A percentile compares a stretch with the other conserved stretches of the same genome.
These are phyloP conservation scores for Rhodocollybia butyracea DNA, from an alignment of 768 basidiomycete species.

Conservation along the genomic window DNA sequence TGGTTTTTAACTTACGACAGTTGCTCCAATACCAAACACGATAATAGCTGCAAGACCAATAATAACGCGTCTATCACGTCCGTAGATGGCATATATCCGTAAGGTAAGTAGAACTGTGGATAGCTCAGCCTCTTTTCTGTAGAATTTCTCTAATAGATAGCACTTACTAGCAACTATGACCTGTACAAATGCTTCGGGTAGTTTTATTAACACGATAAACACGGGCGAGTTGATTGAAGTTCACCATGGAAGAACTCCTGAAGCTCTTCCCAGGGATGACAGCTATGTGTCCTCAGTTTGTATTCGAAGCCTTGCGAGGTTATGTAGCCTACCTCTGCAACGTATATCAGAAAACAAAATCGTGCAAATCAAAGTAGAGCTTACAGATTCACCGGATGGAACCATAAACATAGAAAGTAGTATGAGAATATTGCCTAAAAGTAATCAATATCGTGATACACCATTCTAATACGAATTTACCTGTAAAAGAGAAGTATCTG, in stretches of 20 bases:
- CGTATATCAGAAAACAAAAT: background rate
- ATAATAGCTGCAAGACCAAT: background rate
- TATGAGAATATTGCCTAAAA: conserved; percentile 1
- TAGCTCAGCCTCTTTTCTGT: background rate
- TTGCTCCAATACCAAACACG: background rate
- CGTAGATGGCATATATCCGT: background rate
- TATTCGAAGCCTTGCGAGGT: background rate
- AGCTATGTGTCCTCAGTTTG: background rate
- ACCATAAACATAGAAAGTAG: conserved; percentile 2
- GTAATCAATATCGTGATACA: too few relatives aligned
- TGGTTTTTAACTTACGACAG: background rate
- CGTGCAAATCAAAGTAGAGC: background rate
- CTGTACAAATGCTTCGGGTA: background rate
- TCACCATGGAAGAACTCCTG: background rate
- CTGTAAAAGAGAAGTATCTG: conserved; percentile 1
- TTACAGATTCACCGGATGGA: background rate
- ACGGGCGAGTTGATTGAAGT: too few relatives aligned
- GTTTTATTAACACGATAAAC: background rate
- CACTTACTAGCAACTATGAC: conserved; percentile 1
- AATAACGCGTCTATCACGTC: background rate
- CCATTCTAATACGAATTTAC: too few relatives aligned
- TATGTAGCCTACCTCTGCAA: background rate
- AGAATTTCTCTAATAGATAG: too few relatives aligned
- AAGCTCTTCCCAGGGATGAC: conserved; percentile 1
- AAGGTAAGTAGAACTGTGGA: background rate